Evolutionary conservation across 116 monocot species (phyloP).

Genomic region (Posidonia oceanica): DNA sequence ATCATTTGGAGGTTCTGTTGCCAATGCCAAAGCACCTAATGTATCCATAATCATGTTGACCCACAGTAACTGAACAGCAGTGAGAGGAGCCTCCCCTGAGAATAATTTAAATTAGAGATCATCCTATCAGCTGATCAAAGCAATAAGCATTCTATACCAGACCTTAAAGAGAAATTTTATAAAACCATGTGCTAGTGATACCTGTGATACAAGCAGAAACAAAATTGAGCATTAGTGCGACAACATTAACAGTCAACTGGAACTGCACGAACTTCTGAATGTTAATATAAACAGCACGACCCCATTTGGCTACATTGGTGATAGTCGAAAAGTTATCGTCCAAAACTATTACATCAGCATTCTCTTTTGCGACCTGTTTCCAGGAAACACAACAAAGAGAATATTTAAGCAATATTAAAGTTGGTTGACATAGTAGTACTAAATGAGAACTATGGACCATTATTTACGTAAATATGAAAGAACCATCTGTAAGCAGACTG

Average conservation of each 20-base stretch:
- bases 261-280: slow-evolving; percentile 99
- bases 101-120: background rate
- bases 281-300: slow-evolving; percentile 91
- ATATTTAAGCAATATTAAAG: background rate
- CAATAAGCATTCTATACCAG: background rate
- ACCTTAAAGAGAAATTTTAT: background rate
- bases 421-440: no score
- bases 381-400: background rate
- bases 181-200: slow-evolving; percentile 6
- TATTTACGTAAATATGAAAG: no score
- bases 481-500: no score
- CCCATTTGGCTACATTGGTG: slow-evolving; percentile 85
- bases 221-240: slow-evolving; percentile 90
- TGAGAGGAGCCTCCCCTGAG: slow-evolving; percentile 74
- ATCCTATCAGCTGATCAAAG: background rate
- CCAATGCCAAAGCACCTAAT: slow-evolving; percentile 90
- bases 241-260: slow-evolving; percentile 93
- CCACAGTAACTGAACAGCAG: slow-evolving; percentile 98
- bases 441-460: no score
- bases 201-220: slow-evolving; percentile 84
- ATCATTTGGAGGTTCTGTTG: slow-evolving; percentile 96
- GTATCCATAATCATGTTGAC: slow-evolving; percentile 99
- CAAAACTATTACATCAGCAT: slow-evolving; percentile 86
- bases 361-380: slow-evolving; percentile 89
- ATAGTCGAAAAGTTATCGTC: slow-evolving; percentile 94